Conservation (phyloP, 225 moss, liverwort and hornwort genomes). For the Neckera pumila region DNA sequence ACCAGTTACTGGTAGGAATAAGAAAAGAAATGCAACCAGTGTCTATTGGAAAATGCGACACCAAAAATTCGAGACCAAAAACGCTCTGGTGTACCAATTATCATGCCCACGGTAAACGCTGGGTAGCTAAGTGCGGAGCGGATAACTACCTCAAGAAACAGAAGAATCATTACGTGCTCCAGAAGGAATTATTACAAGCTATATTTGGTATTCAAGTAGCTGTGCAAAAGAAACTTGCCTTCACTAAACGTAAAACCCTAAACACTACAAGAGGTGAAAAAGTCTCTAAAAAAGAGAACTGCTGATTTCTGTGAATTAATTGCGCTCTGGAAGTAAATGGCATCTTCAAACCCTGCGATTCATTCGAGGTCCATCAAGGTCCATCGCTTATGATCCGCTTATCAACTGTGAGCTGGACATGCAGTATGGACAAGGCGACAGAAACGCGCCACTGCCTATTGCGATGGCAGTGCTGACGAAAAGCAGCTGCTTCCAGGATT, state of each 20-base stretch:
- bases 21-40: background rate
- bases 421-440: background rate
- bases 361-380: background rate
- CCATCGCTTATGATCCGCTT: background rate
- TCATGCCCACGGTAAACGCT: background rate
- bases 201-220: background rate
- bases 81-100: background rate
- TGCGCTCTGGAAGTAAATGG: background rate
- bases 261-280: background rate
- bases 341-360: background rate
- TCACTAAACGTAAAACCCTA: constrained; percentile 8
- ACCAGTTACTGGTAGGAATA: background rate
- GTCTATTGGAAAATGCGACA: background rate
- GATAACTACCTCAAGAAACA: background rate
- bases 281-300: background rate
- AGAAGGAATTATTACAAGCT: background rate
- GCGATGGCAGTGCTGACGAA: background rate
- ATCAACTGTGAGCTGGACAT: background rate
- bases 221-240: background rate
- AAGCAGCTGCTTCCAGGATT: background rate
- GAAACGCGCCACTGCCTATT: background rate
- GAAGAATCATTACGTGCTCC: background rate
- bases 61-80: background rate
- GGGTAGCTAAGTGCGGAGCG: background rate
- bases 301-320: background rate